Percentiles rank a stretch among this genome's conserved stretches.
Evolutionary conservation across 805 yeast species (phyloP).

Genomic region (Blastobotrys mokoenaii): DNA sequence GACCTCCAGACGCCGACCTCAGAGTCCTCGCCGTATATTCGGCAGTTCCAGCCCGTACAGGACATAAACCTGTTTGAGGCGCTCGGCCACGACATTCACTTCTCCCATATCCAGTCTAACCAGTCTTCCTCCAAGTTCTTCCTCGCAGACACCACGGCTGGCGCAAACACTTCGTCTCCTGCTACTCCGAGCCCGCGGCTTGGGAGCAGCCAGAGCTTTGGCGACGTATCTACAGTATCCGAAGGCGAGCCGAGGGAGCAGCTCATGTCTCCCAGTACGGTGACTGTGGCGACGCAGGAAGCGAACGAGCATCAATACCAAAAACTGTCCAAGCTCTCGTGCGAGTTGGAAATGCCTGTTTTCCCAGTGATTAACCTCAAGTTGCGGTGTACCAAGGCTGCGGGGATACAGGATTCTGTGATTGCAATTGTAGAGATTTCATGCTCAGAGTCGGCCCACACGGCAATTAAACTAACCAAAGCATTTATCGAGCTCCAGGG

Average conservation of each 20-base stretch:
- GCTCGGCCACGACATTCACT: constrained; percentile 1
- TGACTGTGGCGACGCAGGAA: background rate
- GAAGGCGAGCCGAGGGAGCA: no score
- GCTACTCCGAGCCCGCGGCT: background rate
- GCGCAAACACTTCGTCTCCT: background rate
- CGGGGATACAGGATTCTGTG: constrained; percentile 37
- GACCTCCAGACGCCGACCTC: background rate
- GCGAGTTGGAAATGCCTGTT: constrained; percentile 22
- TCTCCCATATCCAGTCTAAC: background rate
- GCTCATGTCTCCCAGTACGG: constrained; percentile 3
- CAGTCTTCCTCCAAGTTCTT: background rate
- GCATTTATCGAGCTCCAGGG: constrained; percentile 19
- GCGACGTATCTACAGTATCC: constrained; percentile 1
- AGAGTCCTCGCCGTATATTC: constrained; percentile 29
- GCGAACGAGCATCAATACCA: constrained; percentile 1
- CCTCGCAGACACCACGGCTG: background rate
- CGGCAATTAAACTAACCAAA: constrained; percentile 12
- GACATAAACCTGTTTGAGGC: constrained; percentile 39
- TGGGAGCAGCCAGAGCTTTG: constrained; percentile 1
- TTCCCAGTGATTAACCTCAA: constrained; percentile 37
- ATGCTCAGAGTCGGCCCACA: constrained; percentile 34
- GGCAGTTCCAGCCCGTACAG: constrained; percentile 42
- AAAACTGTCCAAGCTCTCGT: constrained; percentile 4
- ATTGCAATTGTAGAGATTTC: constrained; percentile 44
- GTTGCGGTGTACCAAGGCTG: constrained; percentile 40